Base-by-base conservation (phyloP, 2,329 filamentous ascomycete genomes). In the Penicillium griseofulvum region DNA sequence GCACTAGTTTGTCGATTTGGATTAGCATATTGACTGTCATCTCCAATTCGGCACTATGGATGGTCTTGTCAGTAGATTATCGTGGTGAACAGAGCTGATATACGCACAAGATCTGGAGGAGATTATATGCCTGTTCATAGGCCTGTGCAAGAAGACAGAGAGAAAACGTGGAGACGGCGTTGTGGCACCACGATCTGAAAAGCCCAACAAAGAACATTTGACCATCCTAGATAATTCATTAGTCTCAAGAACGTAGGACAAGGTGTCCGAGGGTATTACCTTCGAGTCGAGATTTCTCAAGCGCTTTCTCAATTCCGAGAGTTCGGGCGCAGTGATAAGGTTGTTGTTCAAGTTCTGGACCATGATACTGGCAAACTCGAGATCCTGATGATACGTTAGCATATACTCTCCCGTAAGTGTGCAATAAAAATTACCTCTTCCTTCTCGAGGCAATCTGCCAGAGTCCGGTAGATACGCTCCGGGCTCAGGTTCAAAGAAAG, bases 11-110 rank as follows among this genome's bases (percentile, higher is more conserved):
- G 74, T 99, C 94, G 64, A 99, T 97, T 72, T 99, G 95, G 41
- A 99, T 99, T 52, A 99, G 83, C 75, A 97, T 96, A 66, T 96
- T 96, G 65, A 99, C 94, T 0, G 93, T 97, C 91, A 99, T 97
- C 72, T 99, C 94, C 46, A 99, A 81, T 67, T 99, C 94, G 56
- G 91, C 94, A 74, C 91, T 96, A 61, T 10, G 31, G n/a, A 12
- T 33, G 39, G 43, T 72, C 14, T 44, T 70, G 71, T 69, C 56
- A 66, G 60, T 41, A 34, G 14, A 19, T 34, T 22, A n/a, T 24
- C 5, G 2, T 10, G 14, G 19, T 16, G 16, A 17, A n/a, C 1
- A 16, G 19, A 29, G 36, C 10, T 16, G 26, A 12, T 36, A n/a
- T 26, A 72, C 86, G 67, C 73, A 95, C 90, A 99, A 97, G 45